Base-by-base conservation (phyloP, 2,329 filamentous ascomycete species). In the Beauveria bassiana region DNA sequence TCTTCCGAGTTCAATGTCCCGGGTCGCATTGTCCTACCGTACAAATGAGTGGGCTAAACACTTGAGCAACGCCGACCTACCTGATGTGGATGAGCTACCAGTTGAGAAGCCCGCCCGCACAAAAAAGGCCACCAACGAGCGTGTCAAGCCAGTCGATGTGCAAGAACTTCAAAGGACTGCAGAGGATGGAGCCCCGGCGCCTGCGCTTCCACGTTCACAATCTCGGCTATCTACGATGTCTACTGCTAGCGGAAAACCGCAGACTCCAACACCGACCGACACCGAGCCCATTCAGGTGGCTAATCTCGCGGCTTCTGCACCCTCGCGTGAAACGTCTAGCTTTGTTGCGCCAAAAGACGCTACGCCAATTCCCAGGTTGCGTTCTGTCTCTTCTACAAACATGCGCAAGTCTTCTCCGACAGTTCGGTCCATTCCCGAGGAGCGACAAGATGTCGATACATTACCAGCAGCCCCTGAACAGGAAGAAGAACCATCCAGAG, bases 1-100 rank as follows among this genome's bases (percentile, higher is more conserved):
- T 12, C 80, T 96, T 10, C 90, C 90, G 0, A 77, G 80, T n/a
- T 84, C 85, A 14, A 74, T 92, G 40, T 95, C 92, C 1, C 87
- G 85, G 64, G 83, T 96, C 9, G 88, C 92, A 1, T 78, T 91
- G 71, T 90, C 89, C 0, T 96, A 95, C 70, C 85, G 93, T 62
- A 97, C 92, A 1, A 96, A 96, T 66, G 93, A 98, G 75, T 98
- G 93, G 93, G 91, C 92, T 0, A 97, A 96, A 72, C 91, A 96
- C 72, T 79, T 96, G 12, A 86, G 86, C 65, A 78, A 83, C 47
- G 92, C 93, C 7, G 93, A 97, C 18, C 76, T 78, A 5, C 91
- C 91, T 1, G 82, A 86, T 53, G 73, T 82, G 0, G 87, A 91
- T 8, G 81, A 85, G 2, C 72, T 89, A 14, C 78, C 82, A 26